These are phyloP conservation scores for Exophiala lecanii-corni DNA, from an alignment of 2,329 filamentous ascomycete genomes.

Conservation along the genomic window DNA sequence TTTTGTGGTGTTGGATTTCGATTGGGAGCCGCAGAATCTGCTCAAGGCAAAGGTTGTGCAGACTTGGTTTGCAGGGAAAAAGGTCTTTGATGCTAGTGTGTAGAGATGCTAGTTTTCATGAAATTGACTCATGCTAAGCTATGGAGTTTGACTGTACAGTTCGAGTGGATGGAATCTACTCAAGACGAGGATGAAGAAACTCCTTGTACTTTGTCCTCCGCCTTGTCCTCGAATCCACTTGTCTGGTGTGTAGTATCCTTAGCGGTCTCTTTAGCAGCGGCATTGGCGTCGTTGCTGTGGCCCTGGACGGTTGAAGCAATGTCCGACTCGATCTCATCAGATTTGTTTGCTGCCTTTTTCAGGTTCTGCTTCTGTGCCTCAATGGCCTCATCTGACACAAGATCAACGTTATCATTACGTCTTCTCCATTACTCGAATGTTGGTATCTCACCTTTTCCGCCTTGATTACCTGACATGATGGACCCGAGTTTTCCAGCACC, in stretches of 20 bases:
- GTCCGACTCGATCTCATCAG: constrained; percentile 14
- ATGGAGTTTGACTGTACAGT: neutral
- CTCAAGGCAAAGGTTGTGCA: constrained; percentile 38
- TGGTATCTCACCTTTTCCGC: constrained; percentile 9
- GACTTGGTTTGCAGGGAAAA: constrained; percentile 44
- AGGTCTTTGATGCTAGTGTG: constrained; percentile 27
- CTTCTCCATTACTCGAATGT: neutral
- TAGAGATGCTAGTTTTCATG: too few species aligned
- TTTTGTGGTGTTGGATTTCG: constrained; percentile 36
- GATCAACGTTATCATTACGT: constrained; percentile 4
- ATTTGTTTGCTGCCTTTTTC: constrained; percentile 10
- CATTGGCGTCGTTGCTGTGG: constrained; percentile 14
- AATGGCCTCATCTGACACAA: constrained; percentile 5
- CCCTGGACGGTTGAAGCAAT: constrained; percentile 8
- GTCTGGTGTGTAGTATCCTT: constrained; percentile 5
- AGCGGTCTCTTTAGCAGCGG: constrained; percentile 7
- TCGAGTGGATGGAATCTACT: neutral
- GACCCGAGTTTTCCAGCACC: constrained; percentile 19
- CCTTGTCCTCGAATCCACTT: constrained; percentile 9
- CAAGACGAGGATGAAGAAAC: constrained; percentile 17
- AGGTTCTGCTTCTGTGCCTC: constrained; percentile 12
- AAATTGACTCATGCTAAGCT: too few species aligned
- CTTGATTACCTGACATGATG: constrained; percentile 16
- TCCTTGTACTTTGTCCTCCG: constrained; percentile 15
- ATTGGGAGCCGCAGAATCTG: constrained; percentile 38